Evolutionary conservation across 2,329 filamentous ascomycete species (phyloP).

Genomic region (Beauveria sp.): DNA sequence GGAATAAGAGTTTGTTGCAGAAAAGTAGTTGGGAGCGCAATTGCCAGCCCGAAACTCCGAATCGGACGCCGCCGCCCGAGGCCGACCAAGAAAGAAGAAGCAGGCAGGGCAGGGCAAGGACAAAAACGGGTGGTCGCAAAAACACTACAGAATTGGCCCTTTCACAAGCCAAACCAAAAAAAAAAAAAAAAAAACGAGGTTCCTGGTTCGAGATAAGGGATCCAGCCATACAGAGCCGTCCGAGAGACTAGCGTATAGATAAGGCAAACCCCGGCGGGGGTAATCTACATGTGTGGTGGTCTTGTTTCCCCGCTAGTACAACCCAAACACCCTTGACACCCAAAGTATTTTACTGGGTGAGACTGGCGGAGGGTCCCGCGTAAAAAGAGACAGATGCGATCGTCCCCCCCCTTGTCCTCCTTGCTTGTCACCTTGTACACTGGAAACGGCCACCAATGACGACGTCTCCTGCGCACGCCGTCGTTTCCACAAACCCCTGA

Average conservation of each 20-base stretch:
- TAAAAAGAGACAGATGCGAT: background rate
- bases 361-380: background rate
- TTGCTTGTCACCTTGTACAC: background rate
- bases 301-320: too few relatives aligned
- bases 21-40: background rate
- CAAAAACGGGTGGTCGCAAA: background rate
- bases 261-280: background rate
- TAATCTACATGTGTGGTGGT: too few relatives aligned
- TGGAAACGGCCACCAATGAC: background rate
- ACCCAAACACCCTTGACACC: too few relatives aligned
- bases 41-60: background rate
- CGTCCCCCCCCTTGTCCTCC: background rate
- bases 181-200: background rate
- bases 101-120: too few relatives aligned
- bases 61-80: slow-evolving; percentile 9
- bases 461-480: background rate
- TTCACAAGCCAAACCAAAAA: background rate
- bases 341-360: too few relatives aligned
- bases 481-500: background rate
- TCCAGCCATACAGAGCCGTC: background rate
- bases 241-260: background rate
- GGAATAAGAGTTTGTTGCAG: too few relatives aligned
- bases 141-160: background rate
- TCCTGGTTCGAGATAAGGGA: background rate
- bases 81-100: background rate